Conservation (phyloP, 192 early-diverging fungal species). For the Obelidium mucronatum region DNA sequence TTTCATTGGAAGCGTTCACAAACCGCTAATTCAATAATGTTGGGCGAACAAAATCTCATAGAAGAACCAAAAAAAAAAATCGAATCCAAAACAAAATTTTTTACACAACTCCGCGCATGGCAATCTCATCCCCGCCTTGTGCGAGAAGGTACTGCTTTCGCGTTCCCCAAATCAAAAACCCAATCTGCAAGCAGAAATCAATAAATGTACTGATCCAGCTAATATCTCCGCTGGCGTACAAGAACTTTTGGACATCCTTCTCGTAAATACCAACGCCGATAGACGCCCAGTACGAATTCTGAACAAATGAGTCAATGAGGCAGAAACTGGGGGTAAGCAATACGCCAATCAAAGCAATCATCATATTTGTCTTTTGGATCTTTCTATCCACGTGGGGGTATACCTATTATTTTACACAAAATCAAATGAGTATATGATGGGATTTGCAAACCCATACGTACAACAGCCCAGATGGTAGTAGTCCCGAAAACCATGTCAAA, state of each 20-base stretch:
- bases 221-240: neutral
- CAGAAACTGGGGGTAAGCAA: neutral
- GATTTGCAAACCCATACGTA: neutral
- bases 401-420: neutral
- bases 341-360: slow-evolving; percentile 13
- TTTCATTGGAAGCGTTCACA: no score
- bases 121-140: neutral
- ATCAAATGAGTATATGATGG: neutral
- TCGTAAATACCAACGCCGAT: slow-evolving; percentile 18
- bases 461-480: neutral
- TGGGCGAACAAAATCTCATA: no score
- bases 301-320: slow-evolving; percentile 19
- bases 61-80: no score
- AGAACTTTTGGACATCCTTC: neutral
- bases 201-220: neutral
- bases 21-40: neutral
- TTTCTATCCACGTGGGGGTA: slow-evolving; percentile 1
- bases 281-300: slow-evolving; percentile 21
- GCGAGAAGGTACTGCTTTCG: neutral
- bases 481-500: neutral
- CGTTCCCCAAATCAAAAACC: neutral
- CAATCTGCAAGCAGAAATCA: neutral
- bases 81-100: no score
- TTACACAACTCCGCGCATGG: neutral
- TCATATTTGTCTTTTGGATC: neutral